These are phyloP conservation scores for Mycena albidolilacea DNA, from an alignment of 768 basidiomycete species.

Conservation along the genomic window DNA sequence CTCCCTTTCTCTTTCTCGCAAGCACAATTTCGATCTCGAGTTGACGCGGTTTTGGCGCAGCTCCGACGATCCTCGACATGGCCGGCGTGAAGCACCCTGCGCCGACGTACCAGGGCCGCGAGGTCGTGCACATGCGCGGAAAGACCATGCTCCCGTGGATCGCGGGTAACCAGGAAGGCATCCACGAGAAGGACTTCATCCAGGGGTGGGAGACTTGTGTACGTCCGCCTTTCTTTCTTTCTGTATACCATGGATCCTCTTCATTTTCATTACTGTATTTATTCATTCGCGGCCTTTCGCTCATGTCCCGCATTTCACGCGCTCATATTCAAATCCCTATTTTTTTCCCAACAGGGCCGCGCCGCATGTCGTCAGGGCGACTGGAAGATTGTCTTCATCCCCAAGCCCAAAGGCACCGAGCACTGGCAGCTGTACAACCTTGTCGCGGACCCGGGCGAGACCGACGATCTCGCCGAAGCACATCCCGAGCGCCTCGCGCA, in stretches of 20 bases:
- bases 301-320: too few relatives aligned
- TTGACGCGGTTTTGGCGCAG: not conserved
- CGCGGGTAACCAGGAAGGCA: not conserved
- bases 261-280: not conserved
- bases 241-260: too few relatives aligned
- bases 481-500: slow-evolving; percentile 12
- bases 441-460: slow-evolving; percentile 22
- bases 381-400: slow-evolving; percentile 30
- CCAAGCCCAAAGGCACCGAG: slow-evolving; percentile 20
- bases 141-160: slow-evolving; percentile 27
- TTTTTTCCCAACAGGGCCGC: slow-evolving; percentile 6
- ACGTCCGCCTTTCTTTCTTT: not conserved
- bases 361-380: slow-evolving; percentile 26
- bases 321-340: not conserved
- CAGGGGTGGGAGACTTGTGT: slow-evolving; percentile 25
- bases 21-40: not conserved
- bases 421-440: slow-evolving; percentile 28
- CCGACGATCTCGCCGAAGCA: not conserved
- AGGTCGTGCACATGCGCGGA: slow-evolving; percentile 26
- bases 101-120: slow-evolving; percentile 21
- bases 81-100: slow-evolving; percentile 25
- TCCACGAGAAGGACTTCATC: slow-evolving; percentile 31
- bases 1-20: not conserved
- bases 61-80: slow-evolving; percentile 26
- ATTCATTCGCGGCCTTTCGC: not conserved